phyloP scores from a whole-genome alignment of 371 early-diverging fungal species.

The Batkoa obscura region DNA sequence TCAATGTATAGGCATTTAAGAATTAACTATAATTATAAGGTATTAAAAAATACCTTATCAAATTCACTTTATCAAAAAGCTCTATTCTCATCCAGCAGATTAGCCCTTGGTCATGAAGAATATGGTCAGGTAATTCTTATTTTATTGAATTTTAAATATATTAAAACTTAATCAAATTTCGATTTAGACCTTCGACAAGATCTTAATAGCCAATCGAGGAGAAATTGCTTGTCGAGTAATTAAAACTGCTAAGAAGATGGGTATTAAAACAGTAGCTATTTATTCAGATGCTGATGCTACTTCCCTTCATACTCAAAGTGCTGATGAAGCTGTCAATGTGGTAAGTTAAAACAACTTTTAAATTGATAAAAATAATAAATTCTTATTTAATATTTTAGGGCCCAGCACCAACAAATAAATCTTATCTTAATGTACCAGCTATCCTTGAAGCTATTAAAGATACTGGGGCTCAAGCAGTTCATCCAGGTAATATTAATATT shows the following conservation, averaged over 20 bases:
- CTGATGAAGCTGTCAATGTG: slow-evolving; percentile 42
- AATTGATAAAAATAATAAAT: neutral
- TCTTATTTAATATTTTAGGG: slow-evolving; percentile 14
- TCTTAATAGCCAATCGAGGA: slow-evolving; percentile 91
- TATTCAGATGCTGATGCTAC: slow-evolving; percentile 77
- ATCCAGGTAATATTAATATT: slow-evolving; percentile 22
- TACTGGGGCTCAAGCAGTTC: slow-evolving; percentile 45
- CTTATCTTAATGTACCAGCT: slow-evolving; percentile 31
- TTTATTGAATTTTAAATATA: neutral
- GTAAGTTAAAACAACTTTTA: slow-evolving; percentile 14
- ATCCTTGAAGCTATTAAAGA: slow-evolving; percentile 28
- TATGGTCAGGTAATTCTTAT: neutral
- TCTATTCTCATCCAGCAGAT: too few species aligned
- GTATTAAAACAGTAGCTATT: slow-evolving; percentile 82
- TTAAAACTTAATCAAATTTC: neutral
- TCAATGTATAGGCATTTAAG: too few species aligned
- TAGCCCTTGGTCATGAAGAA: neutral
- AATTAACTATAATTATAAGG: too few species aligned
- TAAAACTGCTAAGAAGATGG: slow-evolving; percentile 56
- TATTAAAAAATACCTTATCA: too few species aligned
- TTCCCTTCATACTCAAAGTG: slow-evolving; percentile 49
- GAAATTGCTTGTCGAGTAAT: slow-evolving; percentile 92
- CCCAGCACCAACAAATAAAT: slow-evolving; percentile 36
- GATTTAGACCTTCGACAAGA: slow-evolving; percentile 59
- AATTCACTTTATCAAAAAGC: too few species aligned